Conservation (phyloP, 192 early-diverging fungal genomes). For the Coemansia sp. region DNA sequence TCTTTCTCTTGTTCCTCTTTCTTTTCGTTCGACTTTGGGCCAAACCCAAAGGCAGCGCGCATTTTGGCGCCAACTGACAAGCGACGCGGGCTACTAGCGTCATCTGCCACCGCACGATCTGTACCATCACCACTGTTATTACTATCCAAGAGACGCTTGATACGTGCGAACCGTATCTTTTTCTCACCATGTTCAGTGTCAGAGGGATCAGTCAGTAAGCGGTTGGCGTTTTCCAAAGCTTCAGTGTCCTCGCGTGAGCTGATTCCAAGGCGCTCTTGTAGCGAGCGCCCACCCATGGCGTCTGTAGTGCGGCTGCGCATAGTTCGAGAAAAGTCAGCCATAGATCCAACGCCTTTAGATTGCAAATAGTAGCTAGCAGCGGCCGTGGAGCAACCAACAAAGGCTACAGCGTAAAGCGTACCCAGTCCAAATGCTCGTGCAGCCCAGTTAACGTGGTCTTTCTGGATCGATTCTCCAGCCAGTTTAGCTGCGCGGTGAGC, state of each 20-base stretch:
- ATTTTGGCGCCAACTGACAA: slow-evolving; percentile 42
- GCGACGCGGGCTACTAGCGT: background rate
- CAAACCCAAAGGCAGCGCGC: slow-evolving; percentile 41
- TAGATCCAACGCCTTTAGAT: slow-evolving; percentile 18
- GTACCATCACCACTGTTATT: background rate
- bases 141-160: slow-evolving; percentile 27
- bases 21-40: background rate
- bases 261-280: slow-evolving; percentile 22
- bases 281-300: slow-evolving; percentile 10
- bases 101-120: background rate
- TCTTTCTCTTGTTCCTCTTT: background rate
- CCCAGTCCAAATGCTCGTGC: slow-evolving; percentile 42
- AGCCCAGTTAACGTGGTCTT: slow-evolving; percentile 30
- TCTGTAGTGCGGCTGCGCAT: slow-evolving; percentile 18
- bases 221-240: slow-evolving; percentile 18
- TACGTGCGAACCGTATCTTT: slow-evolving; percentile 32
- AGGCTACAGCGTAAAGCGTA: slow-evolving; percentile 41
- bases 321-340: slow-evolving; percentile 12
- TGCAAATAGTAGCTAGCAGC: slow-evolving; percentile 39
- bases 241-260: slow-evolving; percentile 20
- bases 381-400: slow-evolving; percentile 31
- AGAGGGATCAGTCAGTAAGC: slow-evolving; percentile 13
- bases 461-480: slow-evolving; percentile 26
- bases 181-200: slow-evolving; percentile 31
- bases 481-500: slow-evolving; percentile 24